Percentiles rank a stretch among this genome's conserved stretches.
Conservation (phyloP, 768 basidiomycete genomes). For the Xerocomellus dryophilus region DNA sequence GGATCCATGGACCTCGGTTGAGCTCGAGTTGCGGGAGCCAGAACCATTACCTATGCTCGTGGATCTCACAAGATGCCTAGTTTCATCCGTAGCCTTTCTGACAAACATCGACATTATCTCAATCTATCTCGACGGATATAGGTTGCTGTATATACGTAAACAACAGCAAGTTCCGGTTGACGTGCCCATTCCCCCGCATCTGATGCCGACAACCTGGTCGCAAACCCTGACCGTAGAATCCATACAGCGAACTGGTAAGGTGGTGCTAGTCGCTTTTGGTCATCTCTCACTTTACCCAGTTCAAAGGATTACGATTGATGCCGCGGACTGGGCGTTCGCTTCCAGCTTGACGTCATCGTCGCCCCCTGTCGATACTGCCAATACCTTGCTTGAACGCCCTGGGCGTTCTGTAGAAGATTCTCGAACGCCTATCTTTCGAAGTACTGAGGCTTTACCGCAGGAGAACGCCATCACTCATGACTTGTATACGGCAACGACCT, state of each 20-base stretch:
- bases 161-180: neutral
- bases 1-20: conserved; percentile 7
- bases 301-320: conserved; percentile 7
- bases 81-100: conserved; percentile 14
- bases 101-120: neutral
- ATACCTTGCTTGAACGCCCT: neutral
- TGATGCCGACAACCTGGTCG: neutral
- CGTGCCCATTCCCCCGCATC: neutral
- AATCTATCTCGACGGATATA: neutral
- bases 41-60: conserved; percentile 4
- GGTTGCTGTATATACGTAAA: conserved; percentile 2
- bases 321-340: neutral
- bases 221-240: conserved; percentile 1
- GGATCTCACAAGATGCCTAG: conserved; percentile 11
- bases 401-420: neutral
- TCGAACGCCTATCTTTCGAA: neutral
- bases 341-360: neutral
- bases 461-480: conserved; percentile 8
- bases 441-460: neutral
- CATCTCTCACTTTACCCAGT: neutral
- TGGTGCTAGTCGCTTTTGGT: neutral
- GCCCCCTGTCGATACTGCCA: neutral
- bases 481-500: conserved; percentile 8
- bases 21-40: conserved; percentile 4
- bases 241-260: conserved; percentile 7